phyloP scores from a whole-genome alignment of 2,329 filamentous ascomycete species.

The Pyrenochaeta sp. region DNA sequence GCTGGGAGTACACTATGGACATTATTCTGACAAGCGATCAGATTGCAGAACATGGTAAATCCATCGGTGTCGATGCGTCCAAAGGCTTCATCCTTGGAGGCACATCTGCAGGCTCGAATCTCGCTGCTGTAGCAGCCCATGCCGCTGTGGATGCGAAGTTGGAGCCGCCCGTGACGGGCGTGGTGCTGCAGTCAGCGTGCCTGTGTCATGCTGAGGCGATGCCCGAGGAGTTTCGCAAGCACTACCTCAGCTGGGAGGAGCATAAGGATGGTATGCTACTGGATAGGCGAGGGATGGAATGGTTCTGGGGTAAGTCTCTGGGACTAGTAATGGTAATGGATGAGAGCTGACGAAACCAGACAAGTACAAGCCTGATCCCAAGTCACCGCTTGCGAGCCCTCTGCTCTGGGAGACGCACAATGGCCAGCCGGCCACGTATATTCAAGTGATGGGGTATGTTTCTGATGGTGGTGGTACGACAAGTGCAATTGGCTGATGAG shows the following conservation, averaged over 20 bases:
- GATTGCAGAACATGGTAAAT: constrained; percentile 15
- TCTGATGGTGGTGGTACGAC: neutral
- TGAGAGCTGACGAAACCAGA: constrained; percentile 6
- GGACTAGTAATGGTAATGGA: neutral
- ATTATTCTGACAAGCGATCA: too few relatives aligned
- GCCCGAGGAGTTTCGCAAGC: constrained; percentile 18
- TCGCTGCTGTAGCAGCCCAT: constrained; percentile 21
- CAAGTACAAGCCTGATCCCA: constrained; percentile 40
- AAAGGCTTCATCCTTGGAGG: constrained; percentile 27
- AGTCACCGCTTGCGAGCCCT: constrained; percentile 34
- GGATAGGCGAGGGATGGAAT: constrained; percentile 12
- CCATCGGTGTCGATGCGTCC: constrained; percentile 12
- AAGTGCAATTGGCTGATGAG: neutral
- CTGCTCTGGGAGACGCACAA: constrained; percentile 28
- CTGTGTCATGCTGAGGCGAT: constrained; percentile 19
- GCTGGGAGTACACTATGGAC: too few relatives aligned
- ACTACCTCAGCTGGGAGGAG: constrained; percentile 23
- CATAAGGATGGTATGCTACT: constrained; percentile 23
- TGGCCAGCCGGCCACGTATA: constrained; percentile 56
- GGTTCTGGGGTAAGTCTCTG: constrained; percentile 15
- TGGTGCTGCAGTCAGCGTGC: constrained; percentile 13
- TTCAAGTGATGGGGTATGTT: constrained; percentile 57
- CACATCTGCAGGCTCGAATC: constrained; percentile 21
- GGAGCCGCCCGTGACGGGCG: constrained; percentile 20
- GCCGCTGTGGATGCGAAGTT: constrained; percentile 22